Percentiles rank a stretch among this genome's conserved stretches.
Evolutionary conservation across 2,329 filamentous ascomycete species (phyloP).

Genomic region (Ceratocystis colombiana): DNA sequence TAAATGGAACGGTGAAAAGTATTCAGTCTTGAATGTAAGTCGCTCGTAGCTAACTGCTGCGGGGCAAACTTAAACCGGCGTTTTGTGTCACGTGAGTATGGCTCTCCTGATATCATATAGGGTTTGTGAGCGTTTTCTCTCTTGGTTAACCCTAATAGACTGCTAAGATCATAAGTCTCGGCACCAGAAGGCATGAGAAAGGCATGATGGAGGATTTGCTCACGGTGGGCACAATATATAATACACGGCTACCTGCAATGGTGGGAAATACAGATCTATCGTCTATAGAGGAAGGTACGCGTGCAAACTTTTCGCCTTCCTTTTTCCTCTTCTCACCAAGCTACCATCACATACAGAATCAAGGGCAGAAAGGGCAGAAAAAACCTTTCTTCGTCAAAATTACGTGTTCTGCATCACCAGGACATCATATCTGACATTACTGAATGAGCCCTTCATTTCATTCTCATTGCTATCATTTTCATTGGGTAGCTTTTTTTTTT

Average conservation of each 20-base stretch:
- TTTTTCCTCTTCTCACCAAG: background rate
- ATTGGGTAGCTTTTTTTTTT: background rate
- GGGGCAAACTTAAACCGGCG: constrained; percentile 1
- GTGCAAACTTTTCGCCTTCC: constrained; percentile 2
- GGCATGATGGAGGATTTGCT: no score
- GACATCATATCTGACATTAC: no score
- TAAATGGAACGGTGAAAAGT: no score
- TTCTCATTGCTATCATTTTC: background rate
- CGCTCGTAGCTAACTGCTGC: background rate
- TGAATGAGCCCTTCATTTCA: background rate
- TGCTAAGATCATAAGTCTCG: no score
- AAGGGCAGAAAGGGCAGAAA: background rate
- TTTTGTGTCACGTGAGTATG: background rate
- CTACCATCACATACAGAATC: background rate
- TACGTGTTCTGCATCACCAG: background rate
- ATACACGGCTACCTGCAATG: background rate
- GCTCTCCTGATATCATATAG: background rate
- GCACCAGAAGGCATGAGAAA: no score
- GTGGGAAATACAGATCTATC: background rate
- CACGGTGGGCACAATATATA: background rate
- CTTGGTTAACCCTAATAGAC: background rate
- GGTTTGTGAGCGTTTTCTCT: background rate
- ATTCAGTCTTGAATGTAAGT: background rate
- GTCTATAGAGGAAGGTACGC: background rate
- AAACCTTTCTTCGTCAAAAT: background rate